Base-by-base conservation (phyloP, 495 filamentous ascomycete species). In the Hyaloscypha variabilis region DNA sequence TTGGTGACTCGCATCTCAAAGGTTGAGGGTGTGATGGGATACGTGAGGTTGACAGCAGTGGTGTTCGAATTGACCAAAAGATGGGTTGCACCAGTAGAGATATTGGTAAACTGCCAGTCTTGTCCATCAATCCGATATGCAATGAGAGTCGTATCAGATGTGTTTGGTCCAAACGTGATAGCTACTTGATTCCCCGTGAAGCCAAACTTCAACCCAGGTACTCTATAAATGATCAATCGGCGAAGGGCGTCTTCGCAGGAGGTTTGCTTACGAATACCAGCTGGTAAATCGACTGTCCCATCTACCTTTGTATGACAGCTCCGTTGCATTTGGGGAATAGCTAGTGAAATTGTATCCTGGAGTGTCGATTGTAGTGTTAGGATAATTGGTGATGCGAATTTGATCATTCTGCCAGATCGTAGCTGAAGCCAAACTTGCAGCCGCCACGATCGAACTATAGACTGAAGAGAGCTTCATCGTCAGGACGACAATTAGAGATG, bases 91-190 rank as follows among this genome's bases (percentile, higher is more conserved):
- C 81, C 78, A 0, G 80, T 82, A 5, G 87, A 89, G 36, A 91
- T 81, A 74, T 90, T 90, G 46, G 87, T 86, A 67, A 90, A 87
- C 49, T 79, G 78, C 87, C 88, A 91, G 69, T 90, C 88, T 54
- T 87, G 78, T 8, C 85, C 86, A 8, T 78, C 81, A 52, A 90
- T 76, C 13, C 88, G 85, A 67, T 88, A 90, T 34, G 82, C 88
- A 29, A 91, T 73, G 14, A 90, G 77, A 10, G 83, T 83, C 1
- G 79, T 81, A 39, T 84, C 67, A 17, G 75, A 78, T 1, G 89
- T 91, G 34, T 82, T 72, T 39, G 82, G 73, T 2, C 88, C 87
- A 59, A 90, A 90, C 14, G 81, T 84, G 51, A 90, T 81, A 30
- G 88, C 88, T 21, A 89, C 82, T 29, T 82, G 83, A 36, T 80